Percentiles rank a stretch among this genome's conserved stretches.
phyloP scores from a whole-genome alignment of 192 early-diverging fungal species.

The Coemansia sp. region DNA sequence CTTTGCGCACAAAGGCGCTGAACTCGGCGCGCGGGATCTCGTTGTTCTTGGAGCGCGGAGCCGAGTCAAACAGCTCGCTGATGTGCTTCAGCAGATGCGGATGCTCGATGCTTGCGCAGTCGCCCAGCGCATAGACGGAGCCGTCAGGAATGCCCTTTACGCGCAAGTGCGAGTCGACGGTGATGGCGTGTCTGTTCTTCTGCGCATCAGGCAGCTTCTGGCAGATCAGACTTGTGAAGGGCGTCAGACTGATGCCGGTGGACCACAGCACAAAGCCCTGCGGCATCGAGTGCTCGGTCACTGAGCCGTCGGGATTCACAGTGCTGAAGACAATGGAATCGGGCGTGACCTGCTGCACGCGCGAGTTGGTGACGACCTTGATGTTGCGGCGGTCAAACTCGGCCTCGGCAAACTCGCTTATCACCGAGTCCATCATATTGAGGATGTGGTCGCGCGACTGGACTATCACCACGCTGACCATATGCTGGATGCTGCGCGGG shows the following conservation, averaged over 20 bases:
- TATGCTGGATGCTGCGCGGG: constrained; percentile 66
- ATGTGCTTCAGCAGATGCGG: constrained; percentile 50
- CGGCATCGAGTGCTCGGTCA: constrained; percentile 48
- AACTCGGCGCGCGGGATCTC: constrained; percentile 49
- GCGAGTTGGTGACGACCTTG: constrained; percentile 67
- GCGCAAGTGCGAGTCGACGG: constrained; percentile 72
- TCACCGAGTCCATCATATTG: constrained; percentile 72
- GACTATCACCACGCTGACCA: constrained; percentile 73
- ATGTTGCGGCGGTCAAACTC: constrained; percentile 79
- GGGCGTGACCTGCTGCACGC: constrained; percentile 62
- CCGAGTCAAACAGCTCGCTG: constrained; percentile 48
- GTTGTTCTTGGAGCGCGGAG: constrained; percentile 15
- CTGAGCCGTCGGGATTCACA: constrained; percentile 38
- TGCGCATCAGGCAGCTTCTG: constrained; percentile 45
- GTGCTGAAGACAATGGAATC: constrained; percentile 57
- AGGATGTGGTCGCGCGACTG: constrained; percentile 82
- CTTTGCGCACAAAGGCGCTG: constrained; percentile 19
- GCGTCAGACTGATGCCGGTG: constrained; percentile 69
- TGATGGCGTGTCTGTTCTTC: constrained; percentile 55
- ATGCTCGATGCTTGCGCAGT: constrained; percentile 82
- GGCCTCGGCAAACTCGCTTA: constrained; percentile 69
- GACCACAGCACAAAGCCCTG: constrained; percentile 78
- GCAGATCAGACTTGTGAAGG: constrained; percentile 57
- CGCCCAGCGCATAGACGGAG: constrained; percentile 79
- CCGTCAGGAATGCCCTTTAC: constrained; percentile 67